phyloP scores from a whole-genome alignment of 805 yeast genomes.

The Barnettozyma vustinii region DNA sequence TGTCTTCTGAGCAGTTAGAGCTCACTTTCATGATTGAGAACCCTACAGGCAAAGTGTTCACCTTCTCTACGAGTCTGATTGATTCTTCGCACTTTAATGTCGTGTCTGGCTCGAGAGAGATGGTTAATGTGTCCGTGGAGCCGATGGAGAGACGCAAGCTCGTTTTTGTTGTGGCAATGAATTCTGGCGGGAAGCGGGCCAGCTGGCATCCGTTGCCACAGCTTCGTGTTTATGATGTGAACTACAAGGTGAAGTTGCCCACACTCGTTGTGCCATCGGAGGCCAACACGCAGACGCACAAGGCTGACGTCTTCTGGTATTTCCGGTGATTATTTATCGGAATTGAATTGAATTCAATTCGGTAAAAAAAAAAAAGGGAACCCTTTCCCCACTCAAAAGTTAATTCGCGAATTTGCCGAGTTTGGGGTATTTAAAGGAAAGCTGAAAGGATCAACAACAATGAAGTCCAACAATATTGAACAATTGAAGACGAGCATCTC shows the following conservation, averaged over 20 bases:
- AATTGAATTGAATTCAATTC: too few relatives aligned
- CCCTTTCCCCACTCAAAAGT: too few relatives aligned
- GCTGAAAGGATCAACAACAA: too few relatives aligned
- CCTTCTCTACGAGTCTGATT: conserved; percentile 46
- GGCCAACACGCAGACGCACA: conserved; percentile 19
- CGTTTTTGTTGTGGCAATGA: conserved; percentile 28
- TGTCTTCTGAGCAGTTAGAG: conserved; percentile 19
- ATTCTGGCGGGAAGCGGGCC: background rate
- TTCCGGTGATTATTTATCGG: background rate
- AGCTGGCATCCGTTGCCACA: conserved; percentile 46
- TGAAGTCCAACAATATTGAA: too few relatives aligned
- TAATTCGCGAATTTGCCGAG: too few relatives aligned
- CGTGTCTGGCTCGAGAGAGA: conserved; percentile 28
- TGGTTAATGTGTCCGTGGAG: conserved; percentile 33
- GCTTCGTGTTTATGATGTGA: conserved; percentile 61
- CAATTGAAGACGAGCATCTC: too few relatives aligned
- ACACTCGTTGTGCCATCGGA: conserved; percentile 36
- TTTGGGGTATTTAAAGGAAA: too few relatives aligned
- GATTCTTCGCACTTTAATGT: conserved; percentile 32
- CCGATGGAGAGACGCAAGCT: conserved; percentile 53
- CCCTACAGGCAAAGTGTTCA: conserved; percentile 65
- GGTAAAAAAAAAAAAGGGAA: too few relatives aligned
- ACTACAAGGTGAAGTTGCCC: conserved; percentile 59
- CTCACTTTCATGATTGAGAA: conserved; percentile 59
- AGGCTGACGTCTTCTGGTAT: conserved; percentile 21